Conservation (phyloP, 306 rosid genomes). For the Inga leiocalycina region DNA sequence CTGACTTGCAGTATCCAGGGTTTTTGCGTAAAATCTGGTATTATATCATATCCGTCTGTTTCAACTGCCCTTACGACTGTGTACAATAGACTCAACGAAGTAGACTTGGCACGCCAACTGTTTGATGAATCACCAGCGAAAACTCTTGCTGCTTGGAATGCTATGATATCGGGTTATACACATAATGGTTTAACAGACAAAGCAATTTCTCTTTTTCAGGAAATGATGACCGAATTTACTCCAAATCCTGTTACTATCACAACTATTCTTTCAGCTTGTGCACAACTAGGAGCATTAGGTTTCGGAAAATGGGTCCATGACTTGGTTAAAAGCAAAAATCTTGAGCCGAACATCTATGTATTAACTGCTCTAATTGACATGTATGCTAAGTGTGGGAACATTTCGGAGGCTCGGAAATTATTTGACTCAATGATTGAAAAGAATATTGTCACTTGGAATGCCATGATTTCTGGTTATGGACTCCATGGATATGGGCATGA, state of each 20-base stretch:
- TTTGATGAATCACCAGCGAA: conserved; percentile 81
- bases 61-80: conserved; percentile 79
- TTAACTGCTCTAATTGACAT: conserved; percentile 85
- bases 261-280: conserved; percentile 90
- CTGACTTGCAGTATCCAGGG: conserved; percentile 63
- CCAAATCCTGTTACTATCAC: conserved; percentile 85
- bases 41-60: conserved; percentile 64
- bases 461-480: conserved; percentile 93
- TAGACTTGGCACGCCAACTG: conserved; percentile 67
- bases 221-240: conserved; percentile 66
- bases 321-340: conserved; percentile 66
- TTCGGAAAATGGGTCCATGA: conserved; percentile 88
- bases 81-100: conserved; percentile 71
- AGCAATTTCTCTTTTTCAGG: conserved; percentile 79
- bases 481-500: conserved; percentile 90
- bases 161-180: conserved; percentile 91
- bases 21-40: conserved; percentile 66
- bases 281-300: conserved; percentile 87
- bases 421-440: conserved; percentile 77
- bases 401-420: conserved; percentile 68
- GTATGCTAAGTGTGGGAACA: conserved; percentile 94
- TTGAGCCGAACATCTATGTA: conserved; percentile 76
- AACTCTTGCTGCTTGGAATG: conserved; percentile 88
- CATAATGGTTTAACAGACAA: conserved; percentile 85
- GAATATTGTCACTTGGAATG: conserved; percentile 89